A percentile compares a stretch with the other conserved stretches of the same genome.
Evolutionary conservation across 1,284 basidiomycete genomes (phyloP).

Genomic region (Tilletia caries): DNA sequence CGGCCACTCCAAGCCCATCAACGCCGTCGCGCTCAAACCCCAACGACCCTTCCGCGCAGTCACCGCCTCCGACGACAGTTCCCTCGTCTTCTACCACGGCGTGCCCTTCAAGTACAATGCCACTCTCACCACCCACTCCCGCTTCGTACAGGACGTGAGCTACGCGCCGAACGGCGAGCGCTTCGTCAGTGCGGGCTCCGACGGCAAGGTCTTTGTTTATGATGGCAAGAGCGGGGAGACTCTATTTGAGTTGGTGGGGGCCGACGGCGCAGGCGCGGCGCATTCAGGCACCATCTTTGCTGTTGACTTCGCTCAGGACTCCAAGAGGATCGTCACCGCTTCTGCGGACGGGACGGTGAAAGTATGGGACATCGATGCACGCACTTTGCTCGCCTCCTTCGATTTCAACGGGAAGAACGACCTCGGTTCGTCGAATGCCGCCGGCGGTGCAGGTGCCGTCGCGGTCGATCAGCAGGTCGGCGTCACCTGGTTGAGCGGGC

Average conservation of each 20-base stretch:
- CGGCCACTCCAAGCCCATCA: slow-evolving; percentile 90
- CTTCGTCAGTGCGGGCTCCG: slow-evolving; percentile 87
- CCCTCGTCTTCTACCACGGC: slow-evolving; percentile 78
- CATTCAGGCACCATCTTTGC: slow-evolving; percentile 56
- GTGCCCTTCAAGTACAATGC: slow-evolving; percentile 60
- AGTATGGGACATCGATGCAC: slow-evolving; percentile 36
- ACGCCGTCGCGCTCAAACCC: slow-evolving; percentile 82
- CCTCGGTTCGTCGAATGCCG: background rate
- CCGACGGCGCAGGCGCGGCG: slow-evolving; percentile 21
- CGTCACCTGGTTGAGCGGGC: slow-evolving; percentile 65
- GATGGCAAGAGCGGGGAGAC: slow-evolving; percentile 84
- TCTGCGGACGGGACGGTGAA: slow-evolving; percentile 75
- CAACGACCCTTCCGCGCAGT: slow-evolving; percentile 83
- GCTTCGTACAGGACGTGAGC: slow-evolving; percentile 88
- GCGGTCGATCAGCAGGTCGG: slow-evolving; percentile 72
- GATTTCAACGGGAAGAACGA: slow-evolving; percentile 32
- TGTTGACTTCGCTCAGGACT: slow-evolving; percentile 54
- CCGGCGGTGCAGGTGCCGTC: slow-evolving; percentile 19
- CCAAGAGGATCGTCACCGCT: slow-evolving; percentile 71
- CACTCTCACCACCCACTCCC: slow-evolving; percentile 67
- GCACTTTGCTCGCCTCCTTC: slow-evolving; percentile 26
- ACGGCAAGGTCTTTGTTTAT: slow-evolving; percentile 82
- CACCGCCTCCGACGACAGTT: slow-evolving; percentile 65
- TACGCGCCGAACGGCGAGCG: slow-evolving; percentile 63
- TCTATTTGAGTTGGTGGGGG: slow-evolving; percentile 34